phyloP scores from a whole-genome alignment of 164 flowering plant species.

The Warburgia ugandensis region DNA sequence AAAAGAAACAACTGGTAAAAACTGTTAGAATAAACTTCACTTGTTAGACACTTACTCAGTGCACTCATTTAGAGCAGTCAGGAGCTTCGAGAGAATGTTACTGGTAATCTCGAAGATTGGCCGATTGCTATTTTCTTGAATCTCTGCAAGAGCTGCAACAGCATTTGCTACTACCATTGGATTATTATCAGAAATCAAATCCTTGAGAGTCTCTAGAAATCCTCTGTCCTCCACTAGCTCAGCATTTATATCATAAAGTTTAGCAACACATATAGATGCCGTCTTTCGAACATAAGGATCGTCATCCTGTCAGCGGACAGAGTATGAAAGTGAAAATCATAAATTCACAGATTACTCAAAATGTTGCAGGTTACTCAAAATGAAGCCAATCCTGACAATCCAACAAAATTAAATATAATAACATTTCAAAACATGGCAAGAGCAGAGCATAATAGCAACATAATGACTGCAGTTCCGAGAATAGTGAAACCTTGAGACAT shows the following conservation, averaged over 20 bases:
- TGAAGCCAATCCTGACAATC: background rate
- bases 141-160: constrained; percentile 97
- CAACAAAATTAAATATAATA: background rate
- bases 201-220: constrained; percentile 88
- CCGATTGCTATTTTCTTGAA: constrained; percentile 78
- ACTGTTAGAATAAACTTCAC: background rate
- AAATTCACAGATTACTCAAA: background rate
- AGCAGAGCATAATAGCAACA: background rate
- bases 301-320: constrained; percentile 73
- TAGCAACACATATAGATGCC: constrained; percentile 98
- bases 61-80: constrained; percentile 96
- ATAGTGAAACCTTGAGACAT: constrained; percentile 76
- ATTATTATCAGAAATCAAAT: constrained; percentile 95
- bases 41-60: constrained; percentile 62
- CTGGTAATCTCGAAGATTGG: constrained; percentile 92
- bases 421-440: background rate
- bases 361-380: background rate
- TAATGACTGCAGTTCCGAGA: background rate
- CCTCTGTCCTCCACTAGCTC: constrained; percentile 99
- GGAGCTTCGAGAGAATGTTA: constrained; percentile 82
- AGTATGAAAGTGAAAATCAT: no score
- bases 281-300: constrained; percentile 99
- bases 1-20: no score
- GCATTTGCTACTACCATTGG: constrained; percentile 99
- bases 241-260: constrained; percentile 96